Conservation (phyloP, 306 rosid genomes). For the Lagenaria siceraria region DNA sequence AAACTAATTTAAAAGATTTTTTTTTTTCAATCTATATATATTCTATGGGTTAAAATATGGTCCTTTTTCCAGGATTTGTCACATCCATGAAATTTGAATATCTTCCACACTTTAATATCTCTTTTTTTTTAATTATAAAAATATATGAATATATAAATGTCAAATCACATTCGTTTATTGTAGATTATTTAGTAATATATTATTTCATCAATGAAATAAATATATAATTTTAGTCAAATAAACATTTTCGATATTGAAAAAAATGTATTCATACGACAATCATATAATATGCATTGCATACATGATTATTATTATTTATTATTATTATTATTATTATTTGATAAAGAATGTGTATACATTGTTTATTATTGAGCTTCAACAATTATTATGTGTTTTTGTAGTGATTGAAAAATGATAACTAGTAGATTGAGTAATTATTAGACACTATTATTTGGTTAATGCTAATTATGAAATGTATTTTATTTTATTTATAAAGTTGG, state of each 20-base stretch:
- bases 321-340: too few species aligned
- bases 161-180: not conserved
- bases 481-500: too few species aligned
- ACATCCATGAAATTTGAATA: not conserved
- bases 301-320: too few species aligned
- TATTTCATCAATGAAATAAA: not conserved
- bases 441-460: too few species aligned
- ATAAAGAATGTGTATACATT: not conserved
- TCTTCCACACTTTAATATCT: not conserved
- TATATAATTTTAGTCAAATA: not conserved
- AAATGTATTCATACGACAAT: not conserved
- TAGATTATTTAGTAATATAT: not conserved
- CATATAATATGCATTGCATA: not conserved
- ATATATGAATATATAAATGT: not conserved
- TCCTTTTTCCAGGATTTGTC: not conserved
- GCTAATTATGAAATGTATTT: not conserved
- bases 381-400: not conserved
- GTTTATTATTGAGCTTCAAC: not conserved
- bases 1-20: not conserved
- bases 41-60: not conserved
- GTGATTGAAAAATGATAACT: not conserved
- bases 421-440: not conserved
- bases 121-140: not conserved
- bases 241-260: not conserved
- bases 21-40: not conserved